phyloP scores from a whole-genome alignment of 306 rosid genomes.

The Dryas octopetala region DNA sequence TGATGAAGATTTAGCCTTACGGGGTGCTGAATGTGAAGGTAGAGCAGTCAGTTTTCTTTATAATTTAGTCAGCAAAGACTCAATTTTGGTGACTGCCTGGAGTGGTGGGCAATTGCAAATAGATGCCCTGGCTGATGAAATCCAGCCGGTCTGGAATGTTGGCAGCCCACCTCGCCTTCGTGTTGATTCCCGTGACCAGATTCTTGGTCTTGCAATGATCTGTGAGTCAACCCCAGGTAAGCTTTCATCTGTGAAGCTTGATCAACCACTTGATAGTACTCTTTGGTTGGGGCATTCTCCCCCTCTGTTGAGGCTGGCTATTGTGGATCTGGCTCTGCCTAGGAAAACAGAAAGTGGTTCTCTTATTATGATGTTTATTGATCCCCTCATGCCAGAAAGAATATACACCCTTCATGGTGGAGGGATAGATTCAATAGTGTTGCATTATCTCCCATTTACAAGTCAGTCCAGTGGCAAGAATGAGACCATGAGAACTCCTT shows the following conservation, averaged over 20 bases:
- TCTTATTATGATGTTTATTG: conserved; percentile 59
- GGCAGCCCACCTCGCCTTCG: conserved; percentile 77
- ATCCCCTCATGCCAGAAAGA: conserved; percentile 86
- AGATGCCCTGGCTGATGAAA: conserved; percentile 96
- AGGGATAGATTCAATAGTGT: conserved; percentile 87
- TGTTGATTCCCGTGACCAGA: conserved; percentile 63
- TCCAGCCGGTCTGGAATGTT: conserved; percentile 85
- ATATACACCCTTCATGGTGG: conserved; percentile 81
- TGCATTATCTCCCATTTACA: conserved; percentile 97
- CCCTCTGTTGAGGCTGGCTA: conserved; percentile 80
- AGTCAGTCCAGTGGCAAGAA: conserved; percentile 71
- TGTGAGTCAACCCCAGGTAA: conserved; percentile 58
- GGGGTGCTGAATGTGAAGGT: conserved; percentile 82
- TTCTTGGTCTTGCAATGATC: conserved; percentile 93
- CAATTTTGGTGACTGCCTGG: conserved; percentile 90
- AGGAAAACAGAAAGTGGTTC: conserved; percentile 52
- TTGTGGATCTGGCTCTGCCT: conserved; percentile 90
- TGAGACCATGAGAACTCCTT: conserved; percentile 75
- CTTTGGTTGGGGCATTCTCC: conserved; percentile 85
- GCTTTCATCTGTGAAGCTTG: conserved; percentile 42
- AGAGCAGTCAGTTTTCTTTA: conserved; percentile 74
- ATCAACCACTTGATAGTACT: conserved; percentile 60
- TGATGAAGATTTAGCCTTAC: conserved; percentile 55
- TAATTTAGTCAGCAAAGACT: conserved; percentile 76
- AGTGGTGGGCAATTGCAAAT: conserved; percentile 91